Conservation (phyloP, 2,329 filamentous ascomycete species). For the Fusarium humuli region DNA sequence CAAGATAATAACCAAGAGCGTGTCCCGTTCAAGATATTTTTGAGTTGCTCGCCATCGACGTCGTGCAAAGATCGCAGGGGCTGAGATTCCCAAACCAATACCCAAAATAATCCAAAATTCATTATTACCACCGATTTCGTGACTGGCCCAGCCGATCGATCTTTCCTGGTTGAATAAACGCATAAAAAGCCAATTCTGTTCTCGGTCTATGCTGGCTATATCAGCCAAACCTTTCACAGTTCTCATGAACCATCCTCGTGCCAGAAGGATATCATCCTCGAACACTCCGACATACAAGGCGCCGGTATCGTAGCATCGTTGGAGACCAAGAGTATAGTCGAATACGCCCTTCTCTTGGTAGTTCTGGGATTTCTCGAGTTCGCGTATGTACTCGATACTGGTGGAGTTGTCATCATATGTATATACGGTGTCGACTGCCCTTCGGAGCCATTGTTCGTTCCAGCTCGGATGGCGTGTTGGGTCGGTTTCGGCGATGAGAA, state of each 20-base stretch:
- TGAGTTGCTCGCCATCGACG: slow-evolving; percentile 3
- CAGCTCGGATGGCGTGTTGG: slow-evolving; percentile 16
- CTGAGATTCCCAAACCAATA: neutral
- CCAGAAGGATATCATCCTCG: slow-evolving; percentile 23
- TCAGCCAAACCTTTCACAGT: neutral
- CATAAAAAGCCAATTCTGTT: slow-evolving; percentile 22
- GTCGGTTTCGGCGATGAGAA: slow-evolving; percentile 23
- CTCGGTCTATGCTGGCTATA: neutral
- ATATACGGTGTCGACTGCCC: slow-evolving; percentile 14
- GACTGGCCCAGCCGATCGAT: slow-evolving; percentile 19
- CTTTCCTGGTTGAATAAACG: slow-evolving; percentile 25
- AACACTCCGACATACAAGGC: slow-evolving; percentile 18
- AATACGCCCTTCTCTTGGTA: slow-evolving; percentile 20
- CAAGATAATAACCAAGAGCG: neutral
- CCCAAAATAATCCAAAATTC: slow-evolving; percentile 16
- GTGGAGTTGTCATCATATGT: slow-evolving; percentile 1
- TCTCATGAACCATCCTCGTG: slow-evolving; percentile 11
- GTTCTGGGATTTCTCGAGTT: neutral
- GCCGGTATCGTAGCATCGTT: slow-evolving; percentile 14
- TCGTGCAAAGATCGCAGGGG: neutral
- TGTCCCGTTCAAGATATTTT: slow-evolving; percentile 1
- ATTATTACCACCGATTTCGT: slow-evolving; percentile 16
- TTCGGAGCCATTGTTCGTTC: slow-evolving; percentile 15
- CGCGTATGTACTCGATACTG: neutral
- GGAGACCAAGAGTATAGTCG: slow-evolving; percentile 11